A percentile compares a stretch with the other conserved stretches of the same genome.
Evolutionary conservation across 2,329 filamentous ascomycete genomes (phyloP).

Genomic region (Ramularia endophylla): DNA sequence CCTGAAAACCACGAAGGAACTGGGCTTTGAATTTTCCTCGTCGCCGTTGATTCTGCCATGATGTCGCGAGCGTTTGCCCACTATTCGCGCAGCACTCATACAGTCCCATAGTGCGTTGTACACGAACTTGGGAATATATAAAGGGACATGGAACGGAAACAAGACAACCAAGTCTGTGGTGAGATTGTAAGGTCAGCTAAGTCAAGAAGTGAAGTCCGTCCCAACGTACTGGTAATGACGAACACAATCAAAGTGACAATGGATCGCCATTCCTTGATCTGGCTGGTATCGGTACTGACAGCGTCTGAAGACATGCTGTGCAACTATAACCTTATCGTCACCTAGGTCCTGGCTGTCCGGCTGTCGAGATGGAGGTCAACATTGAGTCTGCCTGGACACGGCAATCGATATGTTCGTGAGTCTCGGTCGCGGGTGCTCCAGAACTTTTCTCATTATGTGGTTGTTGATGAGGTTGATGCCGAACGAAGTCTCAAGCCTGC

Average conservation of each 20-base stretch:
- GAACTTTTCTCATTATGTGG: too few relatives aligned
- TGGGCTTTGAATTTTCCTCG: background rate
- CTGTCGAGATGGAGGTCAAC: too few relatives aligned
- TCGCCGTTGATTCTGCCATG: constrained; percentile 27
- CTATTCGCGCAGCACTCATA: constrained; percentile 48
- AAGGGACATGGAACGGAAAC: constrained; percentile 61
- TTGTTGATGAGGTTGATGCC: too few relatives aligned
- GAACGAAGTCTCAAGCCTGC: too few relatives aligned
- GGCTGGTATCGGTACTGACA: constrained; percentile 40
- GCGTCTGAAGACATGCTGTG: background rate
- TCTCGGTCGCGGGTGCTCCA: too few relatives aligned
- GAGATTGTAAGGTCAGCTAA: background rate
- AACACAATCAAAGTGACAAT: constrained; percentile 67
- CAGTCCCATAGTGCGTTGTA: constrained; percentile 41
- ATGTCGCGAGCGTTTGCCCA: constrained; percentile 28
- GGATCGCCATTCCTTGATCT: constrained; percentile 61
- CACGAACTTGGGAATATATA: constrained; percentile 52
- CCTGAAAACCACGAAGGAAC: constrained; percentile 36
- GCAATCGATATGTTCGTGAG: too few relatives aligned
- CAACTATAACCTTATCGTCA: background rate
- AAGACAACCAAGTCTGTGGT: constrained; percentile 59
- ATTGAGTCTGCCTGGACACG: too few relatives aligned
- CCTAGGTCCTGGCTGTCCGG: too few relatives aligned
- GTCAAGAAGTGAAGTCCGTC: too few relatives aligned
- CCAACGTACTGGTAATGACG: constrained; percentile 59